A percentile compares a stretch with the other conserved stretches of the same genome.
Conservation (phyloP, 257 asterid genomes). For the Scutellaria minor region DNA sequence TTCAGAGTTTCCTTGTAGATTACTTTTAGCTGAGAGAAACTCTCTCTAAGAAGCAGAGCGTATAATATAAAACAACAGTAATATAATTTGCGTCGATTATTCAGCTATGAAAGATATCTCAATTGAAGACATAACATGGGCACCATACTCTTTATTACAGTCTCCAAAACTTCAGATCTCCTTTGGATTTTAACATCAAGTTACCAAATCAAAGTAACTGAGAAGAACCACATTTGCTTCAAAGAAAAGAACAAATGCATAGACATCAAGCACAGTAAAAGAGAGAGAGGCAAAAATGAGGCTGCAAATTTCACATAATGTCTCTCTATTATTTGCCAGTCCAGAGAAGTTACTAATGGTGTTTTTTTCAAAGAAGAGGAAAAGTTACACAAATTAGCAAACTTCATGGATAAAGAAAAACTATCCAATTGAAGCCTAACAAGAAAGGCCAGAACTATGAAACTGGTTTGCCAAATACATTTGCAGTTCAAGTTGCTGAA, state of each 20-base stretch:
- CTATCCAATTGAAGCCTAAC: no score
- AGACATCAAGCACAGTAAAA: background rate
- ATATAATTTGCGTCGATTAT: background rate
- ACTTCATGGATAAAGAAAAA: no score
- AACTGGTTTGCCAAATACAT: no score
- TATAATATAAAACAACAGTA: no score
- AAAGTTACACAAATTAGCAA: no score
- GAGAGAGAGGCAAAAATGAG: background rate
- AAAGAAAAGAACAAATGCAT: background rate
- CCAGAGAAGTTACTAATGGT: no score
- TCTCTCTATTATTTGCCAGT: no score
- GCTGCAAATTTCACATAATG: no score
- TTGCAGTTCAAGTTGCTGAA: no score
- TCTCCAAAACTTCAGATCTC: background rate
- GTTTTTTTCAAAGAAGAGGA: no score
- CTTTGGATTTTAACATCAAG: background rate
- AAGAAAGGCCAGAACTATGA: no score
- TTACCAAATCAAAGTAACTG: background rate
- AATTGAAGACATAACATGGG: background rate
- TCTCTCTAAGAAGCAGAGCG: background rate
- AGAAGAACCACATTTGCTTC: background rate
- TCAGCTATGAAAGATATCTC: background rate
- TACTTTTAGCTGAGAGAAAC: no score
- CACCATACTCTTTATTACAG: background rate
- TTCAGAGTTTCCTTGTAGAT: background rate